Base-by-base conservation (phyloP, 2,329 filamentous ascomycete species). In the Zymoseptoria crescenta region DNA sequence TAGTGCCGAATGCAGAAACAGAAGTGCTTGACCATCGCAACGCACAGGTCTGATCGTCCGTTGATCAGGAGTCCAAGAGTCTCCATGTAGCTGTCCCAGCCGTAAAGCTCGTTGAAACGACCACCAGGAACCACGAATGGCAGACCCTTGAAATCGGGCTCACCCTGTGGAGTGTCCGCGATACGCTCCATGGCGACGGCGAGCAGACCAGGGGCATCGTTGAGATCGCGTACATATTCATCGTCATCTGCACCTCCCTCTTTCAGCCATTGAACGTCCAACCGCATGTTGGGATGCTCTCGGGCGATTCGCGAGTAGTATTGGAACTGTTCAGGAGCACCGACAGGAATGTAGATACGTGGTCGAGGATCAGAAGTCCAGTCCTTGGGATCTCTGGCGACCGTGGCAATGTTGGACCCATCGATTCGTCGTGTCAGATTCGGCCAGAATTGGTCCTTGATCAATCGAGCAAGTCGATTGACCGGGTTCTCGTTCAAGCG, bases 51-150 rank as follows among this genome's bases (percentile, higher is more conserved):
- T 21, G 91, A 85, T 60, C 89, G 86, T 71, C 94, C 89, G 70
- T 93, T 91, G 67, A 91, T 84, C 60, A 97, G 79, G 59, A 99
- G 81, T 19, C 94, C 94, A 2, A 97, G 80, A 4, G 93, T 94
- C 73, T 93, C 90, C 91, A 99, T 97, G 79, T 97, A 99, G 73
- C 91, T 96, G 75, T 99, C 94, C 94, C 94, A 99, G 52, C 93
- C 93, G 72, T 99, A 99, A 21, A 99, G 77, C 74, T 99, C 94
- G 75, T 99, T 99, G 85, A 99, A 99, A 29, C 94, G 85, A 24
- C 94, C 94, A 60, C 94, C 94, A 0, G 94, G 94, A 2, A 99
- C 94, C n/a, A 97, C 91, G 68, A 97, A 99, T 0, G 94, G 93
- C 59, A 95, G 80, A 2, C 94, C 94, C 41, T 82, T 81, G 49